Percentiles rank a stretch among this genome's conserved stretches.
phyloP scores from a whole-genome alignment of 495 filamentous ascomycete species.

The Acidomyces sp. region DNA sequence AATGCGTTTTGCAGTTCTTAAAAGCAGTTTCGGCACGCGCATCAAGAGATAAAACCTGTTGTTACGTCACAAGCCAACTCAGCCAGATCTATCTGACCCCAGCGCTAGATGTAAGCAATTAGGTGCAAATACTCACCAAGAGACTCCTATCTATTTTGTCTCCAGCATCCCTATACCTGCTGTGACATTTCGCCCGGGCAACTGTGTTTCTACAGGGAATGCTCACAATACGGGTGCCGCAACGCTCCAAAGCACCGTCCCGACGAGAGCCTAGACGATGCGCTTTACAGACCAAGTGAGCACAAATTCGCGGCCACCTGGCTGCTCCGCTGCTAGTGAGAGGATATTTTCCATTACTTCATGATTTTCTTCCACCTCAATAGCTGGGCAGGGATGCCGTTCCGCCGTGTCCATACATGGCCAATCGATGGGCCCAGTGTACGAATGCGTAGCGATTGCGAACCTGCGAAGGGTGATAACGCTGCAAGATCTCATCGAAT shows the following conservation, averaged over 20 bases:
- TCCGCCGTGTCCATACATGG: constrained; percentile 3
- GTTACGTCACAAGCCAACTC: constrained; percentile 21
- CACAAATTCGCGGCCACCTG: constrained; percentile 22
- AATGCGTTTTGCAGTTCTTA: too few relatives aligned
- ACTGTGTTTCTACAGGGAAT: constrained; percentile 14
- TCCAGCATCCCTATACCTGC: constrained; percentile 17
- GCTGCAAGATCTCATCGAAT: constrained; percentile 17
- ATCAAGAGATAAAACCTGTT: neutral
- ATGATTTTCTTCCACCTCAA: neutral
- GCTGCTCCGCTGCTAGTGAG: constrained; percentile 5
- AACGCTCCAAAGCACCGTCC: constrained; percentile 8
- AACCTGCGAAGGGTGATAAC: constrained; percentile 14
- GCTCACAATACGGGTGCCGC: constrained; percentile 20
- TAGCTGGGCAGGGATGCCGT: too few relatives aligned
- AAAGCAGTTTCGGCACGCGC: too few relatives aligned
- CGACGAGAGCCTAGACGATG: constrained; percentile 10
- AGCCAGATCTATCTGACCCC: constrained; percentile 20
- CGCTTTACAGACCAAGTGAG: constrained; percentile 16
- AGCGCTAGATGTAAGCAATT: constrained; percentile 16
- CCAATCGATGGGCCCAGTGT: constrained; percentile 22
- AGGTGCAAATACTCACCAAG: constrained; percentile 15
- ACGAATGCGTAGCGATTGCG: constrained; percentile 20
- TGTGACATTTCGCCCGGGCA: neutral
- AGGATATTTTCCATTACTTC: neutral
- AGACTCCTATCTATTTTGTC: constrained; percentile 17